phyloP scores from a whole-genome alignment of 148 eudicot genomes.

The Cornus kousa region DNA sequence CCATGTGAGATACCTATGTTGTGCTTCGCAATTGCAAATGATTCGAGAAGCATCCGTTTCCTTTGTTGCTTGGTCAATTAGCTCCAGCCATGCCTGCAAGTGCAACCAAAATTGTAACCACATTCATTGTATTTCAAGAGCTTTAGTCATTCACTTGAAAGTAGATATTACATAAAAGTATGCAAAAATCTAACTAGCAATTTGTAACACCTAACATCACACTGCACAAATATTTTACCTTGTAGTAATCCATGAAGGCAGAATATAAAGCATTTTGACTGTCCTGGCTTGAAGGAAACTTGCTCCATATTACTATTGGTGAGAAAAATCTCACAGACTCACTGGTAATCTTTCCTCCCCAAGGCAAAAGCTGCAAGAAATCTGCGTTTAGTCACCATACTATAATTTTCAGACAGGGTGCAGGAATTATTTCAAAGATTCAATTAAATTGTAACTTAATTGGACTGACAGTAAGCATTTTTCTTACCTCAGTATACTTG shows the following conservation, averaged over 20 bases:
- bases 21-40: constrained; percentile 59
- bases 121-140: not conserved
- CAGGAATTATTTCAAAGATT: not conserved
- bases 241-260: constrained; percentile 81
- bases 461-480: not conserved
- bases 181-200: not conserved
- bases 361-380: constrained; percentile 87
- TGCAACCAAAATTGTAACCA: not conserved
- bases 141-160: not conserved
- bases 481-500: constrained; percentile 71
- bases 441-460: not conserved
- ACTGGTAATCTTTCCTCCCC: constrained; percentile 95
- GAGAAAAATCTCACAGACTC: constrained; percentile 94
- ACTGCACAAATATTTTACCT: constrained; percentile 38
- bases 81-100: constrained; percentile 80
- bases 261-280: constrained; percentile 55
- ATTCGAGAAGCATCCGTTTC: constrained; percentile 47
- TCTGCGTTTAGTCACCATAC: constrained; percentile 46
- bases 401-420: constrained; percentile 23
- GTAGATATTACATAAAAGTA: not conserved
- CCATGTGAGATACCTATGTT: constrained; percentile 89
- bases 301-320: constrained; percentile 92
- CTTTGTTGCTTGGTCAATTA: constrained; percentile 58
- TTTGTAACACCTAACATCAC: not conserved
- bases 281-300: constrained; percentile 54